phyloP scores from a whole-genome alignment of 768 basidiomycete species.

The Coprinopsis marcescibilis region DNA sequence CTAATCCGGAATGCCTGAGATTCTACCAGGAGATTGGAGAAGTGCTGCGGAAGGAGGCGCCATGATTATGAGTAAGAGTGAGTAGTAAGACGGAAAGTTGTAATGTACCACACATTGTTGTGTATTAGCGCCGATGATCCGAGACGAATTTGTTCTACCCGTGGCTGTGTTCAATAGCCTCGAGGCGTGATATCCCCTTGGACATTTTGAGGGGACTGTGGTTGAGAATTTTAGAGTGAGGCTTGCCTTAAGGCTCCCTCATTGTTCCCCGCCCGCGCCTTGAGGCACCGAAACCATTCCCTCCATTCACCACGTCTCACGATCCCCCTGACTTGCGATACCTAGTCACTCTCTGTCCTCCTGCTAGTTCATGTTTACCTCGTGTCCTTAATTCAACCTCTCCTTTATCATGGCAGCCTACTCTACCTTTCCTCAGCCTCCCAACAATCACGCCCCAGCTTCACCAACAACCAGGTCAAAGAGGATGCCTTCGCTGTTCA shows the following conservation, averaged over 20 bases:
- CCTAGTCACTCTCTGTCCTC: constrained; percentile 12
- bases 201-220: constrained; percentile 9
- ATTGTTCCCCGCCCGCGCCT: constrained; percentile 7
- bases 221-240: constrained; percentile 19
- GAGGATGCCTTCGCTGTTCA: constrained; percentile 73
- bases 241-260: constrained; percentile 15
- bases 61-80: constrained; percentile 12
- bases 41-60: constrained; percentile 41
- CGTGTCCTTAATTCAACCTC: constrained; percentile 33
- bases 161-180: constrained; percentile 26
- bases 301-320: constrained; percentile 11
- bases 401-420: constrained; percentile 42
- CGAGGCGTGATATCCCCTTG: constrained; percentile 24
- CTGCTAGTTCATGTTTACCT: constrained; percentile 37
- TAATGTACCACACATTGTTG: not conserved
- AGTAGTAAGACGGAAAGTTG: not conserved
- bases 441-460: constrained; percentile 21
- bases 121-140: constrained; percentile 8
- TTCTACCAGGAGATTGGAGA: constrained; percentile 55
- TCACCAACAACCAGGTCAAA: constrained; percentile 29
- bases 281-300: constrained; percentile 1
- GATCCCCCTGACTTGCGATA: constrained; percentile 9
- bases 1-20: constrained; percentile 66
- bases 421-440: constrained; percentile 23
- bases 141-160: constrained; percentile 4